These are phyloP conservation scores for Drechslerella dactyloides DNA, from an alignment of 2,329 filamentous ascomycete species.

Conservation along the genomic window DNA sequence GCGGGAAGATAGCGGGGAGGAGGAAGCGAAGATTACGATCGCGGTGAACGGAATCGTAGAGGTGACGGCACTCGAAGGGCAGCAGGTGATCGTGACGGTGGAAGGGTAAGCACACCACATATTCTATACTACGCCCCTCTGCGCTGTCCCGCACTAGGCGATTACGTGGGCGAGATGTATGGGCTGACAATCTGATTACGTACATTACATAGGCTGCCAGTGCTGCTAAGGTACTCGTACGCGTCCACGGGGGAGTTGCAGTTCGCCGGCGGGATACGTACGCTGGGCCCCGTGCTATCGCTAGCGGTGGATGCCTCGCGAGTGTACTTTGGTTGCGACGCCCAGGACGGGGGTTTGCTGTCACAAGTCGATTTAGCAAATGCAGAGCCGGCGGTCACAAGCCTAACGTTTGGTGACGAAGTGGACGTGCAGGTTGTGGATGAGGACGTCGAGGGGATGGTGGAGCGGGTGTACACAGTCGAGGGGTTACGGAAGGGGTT, in stretches of 20 bases:
- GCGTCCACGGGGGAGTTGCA: not conserved
- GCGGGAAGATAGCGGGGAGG: conserved; percentile 12
- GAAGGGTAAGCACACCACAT: conserved; percentile 64
- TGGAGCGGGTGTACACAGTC: conserved; percentile 30
- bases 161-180: not conserved
- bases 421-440: conserved; percentile 18
- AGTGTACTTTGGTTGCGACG: conserved; percentile 30
- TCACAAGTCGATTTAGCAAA: conserved; percentile 14
- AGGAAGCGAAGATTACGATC: conserved; percentile 53
- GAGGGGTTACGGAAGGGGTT: conserved; percentile 41
- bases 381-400: not conserved
- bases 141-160: no score
- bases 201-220: conserved; percentile 18
- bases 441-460: conserved; percentile 11
- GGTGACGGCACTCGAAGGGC: conserved; percentile 56
- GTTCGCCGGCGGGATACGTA: conserved; percentile 12
- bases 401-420: conserved; percentile 16
- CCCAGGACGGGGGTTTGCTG: conserved; percentile 1
- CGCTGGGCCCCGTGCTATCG: conserved; percentile 21
- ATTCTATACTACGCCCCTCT: not conserved
- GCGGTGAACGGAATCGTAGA: conserved; percentile 34
- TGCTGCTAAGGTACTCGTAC: conserved; percentile 24
- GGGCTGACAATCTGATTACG: conserved; percentile 1
- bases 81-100: conserved; percentile 61
- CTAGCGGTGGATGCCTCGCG: conserved; percentile 4